Conservation (phyloP, 805 yeast genomes). For the Tetrapisispora taiwanensis region DNA sequence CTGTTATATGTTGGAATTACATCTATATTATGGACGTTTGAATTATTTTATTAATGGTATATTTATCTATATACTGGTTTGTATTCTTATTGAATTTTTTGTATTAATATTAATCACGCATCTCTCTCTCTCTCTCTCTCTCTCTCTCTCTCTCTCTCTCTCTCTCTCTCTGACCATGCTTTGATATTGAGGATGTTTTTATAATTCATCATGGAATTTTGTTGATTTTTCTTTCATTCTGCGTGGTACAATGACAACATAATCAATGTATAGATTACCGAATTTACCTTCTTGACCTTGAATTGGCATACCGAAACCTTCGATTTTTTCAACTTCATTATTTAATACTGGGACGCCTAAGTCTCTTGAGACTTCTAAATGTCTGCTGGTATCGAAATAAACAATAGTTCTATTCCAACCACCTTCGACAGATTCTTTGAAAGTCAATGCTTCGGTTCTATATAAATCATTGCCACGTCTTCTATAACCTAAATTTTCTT, state of each 20-base stretch:
- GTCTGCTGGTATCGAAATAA: conserved; percentile 53
- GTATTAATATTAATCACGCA: too few species aligned
- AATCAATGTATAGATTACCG: conserved; percentile 46
- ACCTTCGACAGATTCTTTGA: conserved; percentile 65
- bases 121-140: too few species aligned
- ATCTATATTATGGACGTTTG: too few species aligned
- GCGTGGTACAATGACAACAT: conserved; percentile 36
- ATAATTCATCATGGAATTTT: conserved; percentile 16
- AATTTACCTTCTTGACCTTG: conserved; percentile 32
- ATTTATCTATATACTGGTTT: too few species aligned
- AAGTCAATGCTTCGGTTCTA: conserved; percentile 67
- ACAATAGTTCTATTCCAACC: conserved; percentile 67
- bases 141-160: too few species aligned
- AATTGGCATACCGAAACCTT: conserved; percentile 80
- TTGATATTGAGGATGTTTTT: too few species aligned
- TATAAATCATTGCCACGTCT: conserved; percentile 65
- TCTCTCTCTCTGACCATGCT: too few species aligned
- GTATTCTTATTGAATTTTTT: too few species aligned
- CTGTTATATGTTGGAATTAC: too few species aligned
- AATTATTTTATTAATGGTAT: too few species aligned
- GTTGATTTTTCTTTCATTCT: background rate
- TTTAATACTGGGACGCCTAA: conserved; percentile 43
- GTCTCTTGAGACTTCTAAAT: conserved; percentile 37
- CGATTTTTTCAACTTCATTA: conserved; percentile 64
- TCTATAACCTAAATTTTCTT: conserved; percentile 68